Evolutionary conservation across 2,329 filamentous ascomycete genomes (phyloP).

Genomic region (Diaporthe sp.): DNA sequence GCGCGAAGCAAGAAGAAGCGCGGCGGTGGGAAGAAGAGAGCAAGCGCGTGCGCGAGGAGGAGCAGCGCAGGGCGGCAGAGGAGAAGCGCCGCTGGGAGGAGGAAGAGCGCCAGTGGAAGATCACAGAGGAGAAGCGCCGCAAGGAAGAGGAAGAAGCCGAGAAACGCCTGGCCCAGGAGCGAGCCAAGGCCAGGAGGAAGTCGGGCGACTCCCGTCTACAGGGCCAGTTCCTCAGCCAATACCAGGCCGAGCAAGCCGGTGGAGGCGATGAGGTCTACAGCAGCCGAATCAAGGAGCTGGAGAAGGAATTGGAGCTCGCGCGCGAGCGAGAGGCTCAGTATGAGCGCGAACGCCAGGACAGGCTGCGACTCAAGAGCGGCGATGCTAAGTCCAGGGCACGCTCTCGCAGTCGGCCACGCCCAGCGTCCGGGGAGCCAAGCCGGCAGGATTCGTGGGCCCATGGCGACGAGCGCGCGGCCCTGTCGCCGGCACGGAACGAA

Average conservation of each 20-base stretch:
- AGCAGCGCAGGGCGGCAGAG: slow-evolving; percentile 72
- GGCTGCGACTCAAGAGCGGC: slow-evolving; percentile 53
- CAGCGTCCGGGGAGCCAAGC: slow-evolving; percentile 55
- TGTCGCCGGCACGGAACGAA: slow-evolving; percentile 67
- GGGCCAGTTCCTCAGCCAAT: slow-evolving; percentile 89
- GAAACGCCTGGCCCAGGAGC: slow-evolving; percentile 75
- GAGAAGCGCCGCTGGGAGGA: slow-evolving; percentile 84
- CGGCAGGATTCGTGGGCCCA: slow-evolving; percentile 75
- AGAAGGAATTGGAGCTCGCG: slow-evolving; percentile 76
- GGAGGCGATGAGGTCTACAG: slow-evolving; percentile 65
- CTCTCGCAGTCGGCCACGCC: slow-evolving; percentile 57
- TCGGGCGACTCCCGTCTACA: slow-evolving; percentile 77
- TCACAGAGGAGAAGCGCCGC: slow-evolving; percentile 75
- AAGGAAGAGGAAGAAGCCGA: slow-evolving; percentile 83
- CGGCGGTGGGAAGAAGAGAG: slow-evolving; percentile 77
- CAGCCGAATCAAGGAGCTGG: slow-evolving; percentile 83
- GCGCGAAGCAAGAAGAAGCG: slow-evolving; percentile 74
- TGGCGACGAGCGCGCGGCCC: slow-evolving; percentile 68
- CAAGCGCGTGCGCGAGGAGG: slow-evolving; percentile 69
- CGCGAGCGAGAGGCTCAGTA: slow-evolving; percentile 75
- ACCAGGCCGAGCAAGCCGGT: slow-evolving; percentile 78
- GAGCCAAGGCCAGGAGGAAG: slow-evolving; percentile 69
- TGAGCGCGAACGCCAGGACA: slow-evolving; percentile 68
- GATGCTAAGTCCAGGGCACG: slow-evolving; percentile 54
- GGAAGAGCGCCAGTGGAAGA: slow-evolving; percentile 81